Evolutionary conservation across 176 grass and related monocot genomes (phyloP), one percentile per base, ranked within the genome.

Genomic region (Oryza nivara): DNA sequence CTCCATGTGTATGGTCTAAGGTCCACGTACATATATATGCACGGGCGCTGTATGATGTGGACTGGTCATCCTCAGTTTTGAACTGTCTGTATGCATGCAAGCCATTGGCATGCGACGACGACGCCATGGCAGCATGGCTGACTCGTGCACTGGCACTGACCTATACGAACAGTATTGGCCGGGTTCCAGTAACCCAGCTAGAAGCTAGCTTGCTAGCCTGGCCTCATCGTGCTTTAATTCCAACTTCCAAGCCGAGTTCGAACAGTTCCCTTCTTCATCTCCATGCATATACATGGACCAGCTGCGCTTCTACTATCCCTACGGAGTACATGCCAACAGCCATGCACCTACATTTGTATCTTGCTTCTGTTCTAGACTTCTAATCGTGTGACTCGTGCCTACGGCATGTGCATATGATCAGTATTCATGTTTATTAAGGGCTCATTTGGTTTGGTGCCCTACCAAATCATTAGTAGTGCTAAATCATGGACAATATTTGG

Each of bases 121-220:
- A 56, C 17, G 52, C 52, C 52, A 56, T 56, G 16, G 52, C 52
- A 38, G 36, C 36, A 38, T 38, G 36, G 36, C 36, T 30, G 49
- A 23, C 43, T 10, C 73, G 67, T 65, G 79, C 69, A 44, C 47
- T 48, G 74, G 26, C 43, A 13, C 58, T 43, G 74, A 44, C 77
- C 41, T 63, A 70, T 46, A 52, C 43, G 70, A 89, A 85, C 87
- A 89, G 76, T 64, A 38, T 84, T 63, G 75, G 45, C 12, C 12
- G 46, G 58, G 58, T 61, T 61, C 58, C 58, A 61, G 20, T 22
- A 61, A 61, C 8, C 58, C 58, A n/a, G n/a, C 81, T 26, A 72
- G 35, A 38, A 38, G 36, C 36, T 38, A 38, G 36, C 36, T 38
- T 6, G 36, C 80, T 54, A 70, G 20, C 78, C 16, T 77, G 7